Conservation (phyloP, 371 early-diverging fungal genomes). For the Mortierella sp. region DNA sequence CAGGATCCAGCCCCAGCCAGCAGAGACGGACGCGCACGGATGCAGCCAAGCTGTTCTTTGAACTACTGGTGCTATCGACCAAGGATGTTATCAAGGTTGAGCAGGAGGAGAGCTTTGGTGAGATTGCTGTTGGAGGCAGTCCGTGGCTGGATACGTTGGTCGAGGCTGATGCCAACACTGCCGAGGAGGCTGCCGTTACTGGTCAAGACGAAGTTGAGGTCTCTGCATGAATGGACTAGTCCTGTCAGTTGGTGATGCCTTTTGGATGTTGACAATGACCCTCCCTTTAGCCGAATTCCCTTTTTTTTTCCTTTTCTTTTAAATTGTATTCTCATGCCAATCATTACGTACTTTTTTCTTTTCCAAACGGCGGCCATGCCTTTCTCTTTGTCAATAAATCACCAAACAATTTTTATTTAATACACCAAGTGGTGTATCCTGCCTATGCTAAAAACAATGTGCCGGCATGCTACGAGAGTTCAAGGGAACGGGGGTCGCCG, state of each 20-base stretch:
- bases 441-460: no score
- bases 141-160: conserved; percentile 52
- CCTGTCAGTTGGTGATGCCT: background rate
- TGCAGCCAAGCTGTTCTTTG: conserved; percentile 92
- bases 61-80: conserved; percentile 90
- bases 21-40: conserved; percentile 65
- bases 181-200: background rate
- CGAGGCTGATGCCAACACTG: conserved; percentile 38
- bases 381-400: background rate
- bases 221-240: background rate
- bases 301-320: background rate
- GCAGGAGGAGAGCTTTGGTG: conserved; percentile 87
- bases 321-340: background rate
- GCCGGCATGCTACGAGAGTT: no score
- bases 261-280: background rate
- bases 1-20: conserved; percentile 23
- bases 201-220: conserved; percentile 5
- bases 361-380: background rate
- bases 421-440: no score
- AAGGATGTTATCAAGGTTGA: conserved; percentile 86
- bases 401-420: background rate
- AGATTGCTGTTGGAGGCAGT: conserved; percentile 74
- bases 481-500: no score
- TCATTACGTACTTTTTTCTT: background rate
- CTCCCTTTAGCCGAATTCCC: no score